phyloP scores from a whole-genome alignment of 2,329 filamentous ascomycete genomes.

The Massarina eburnea region DNA sequence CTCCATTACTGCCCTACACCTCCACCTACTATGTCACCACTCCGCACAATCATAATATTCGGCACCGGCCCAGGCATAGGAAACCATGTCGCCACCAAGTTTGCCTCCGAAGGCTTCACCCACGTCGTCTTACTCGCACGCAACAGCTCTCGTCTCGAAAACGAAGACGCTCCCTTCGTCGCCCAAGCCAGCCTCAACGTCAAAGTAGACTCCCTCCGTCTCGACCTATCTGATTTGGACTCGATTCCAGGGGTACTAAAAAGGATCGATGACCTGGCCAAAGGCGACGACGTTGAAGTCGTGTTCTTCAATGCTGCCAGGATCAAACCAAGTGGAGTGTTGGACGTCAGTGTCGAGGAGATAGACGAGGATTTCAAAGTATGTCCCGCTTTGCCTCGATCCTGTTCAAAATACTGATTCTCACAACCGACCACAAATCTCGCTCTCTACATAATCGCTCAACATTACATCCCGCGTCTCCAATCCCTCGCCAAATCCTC shows the following conservation, averaged over 20 bases:
- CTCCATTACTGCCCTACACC: not conserved
- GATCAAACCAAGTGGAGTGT: constrained; percentile 46
- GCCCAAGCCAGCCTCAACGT: constrained; percentile 29
- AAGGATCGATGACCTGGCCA: constrained; percentile 42
- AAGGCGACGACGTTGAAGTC: constrained; percentile 45
- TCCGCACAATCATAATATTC: constrained; percentile 43
- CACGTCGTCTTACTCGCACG: constrained; percentile 55
- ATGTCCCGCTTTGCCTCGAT: constrained; percentile 3
- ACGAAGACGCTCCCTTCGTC: constrained; percentile 38
- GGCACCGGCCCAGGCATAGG: constrained; percentile 55
- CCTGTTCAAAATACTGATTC: not conserved
- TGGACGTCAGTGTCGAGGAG: constrained; percentile 48
- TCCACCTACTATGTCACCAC: constrained; percentile 1
- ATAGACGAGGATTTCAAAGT: constrained; percentile 56
- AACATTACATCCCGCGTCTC: constrained; percentile 50
- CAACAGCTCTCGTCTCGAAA: constrained; percentile 44
- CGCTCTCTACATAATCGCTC: constrained; percentile 51
- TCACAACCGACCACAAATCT: constrained; percentile 48
- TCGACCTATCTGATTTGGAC: constrained; percentile 48
- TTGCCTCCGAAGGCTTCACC: constrained; percentile 48
- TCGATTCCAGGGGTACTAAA: constrained; percentile 44
- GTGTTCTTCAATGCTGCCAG: constrained; percentile 58
- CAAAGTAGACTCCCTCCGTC: constrained; percentile 47
- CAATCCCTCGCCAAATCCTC: constrained; percentile 36
- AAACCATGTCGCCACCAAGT: constrained; percentile 43